These are phyloP conservation scores for Melocanna baccifera DNA, from an alignment of 176 grass and related monocot genomes.

Conservation along the genomic window DNA sequence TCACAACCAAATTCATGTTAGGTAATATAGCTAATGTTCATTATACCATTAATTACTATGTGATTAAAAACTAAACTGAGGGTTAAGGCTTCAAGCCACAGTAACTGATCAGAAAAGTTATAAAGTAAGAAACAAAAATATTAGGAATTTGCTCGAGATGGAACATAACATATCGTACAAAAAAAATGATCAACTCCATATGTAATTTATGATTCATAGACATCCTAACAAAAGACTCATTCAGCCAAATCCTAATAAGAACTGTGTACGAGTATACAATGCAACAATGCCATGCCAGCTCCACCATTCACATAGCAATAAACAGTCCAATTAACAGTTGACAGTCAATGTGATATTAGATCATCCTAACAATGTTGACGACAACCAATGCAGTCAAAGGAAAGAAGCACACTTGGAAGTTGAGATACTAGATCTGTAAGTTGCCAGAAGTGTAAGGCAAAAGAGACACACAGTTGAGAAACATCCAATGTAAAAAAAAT, in stretches of 20 bases:
- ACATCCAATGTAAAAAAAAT: background rate
- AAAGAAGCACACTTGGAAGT: background rate
- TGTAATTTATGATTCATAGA: slow-evolving; percentile 5
- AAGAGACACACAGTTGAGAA: background rate
- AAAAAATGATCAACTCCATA: background rate
- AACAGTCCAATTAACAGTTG: background rate
- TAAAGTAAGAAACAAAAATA: slow-evolving; percentile 1
- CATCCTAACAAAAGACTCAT: background rate
- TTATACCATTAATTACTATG: background rate
- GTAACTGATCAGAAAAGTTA: background rate
- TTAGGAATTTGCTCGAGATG: background rate
- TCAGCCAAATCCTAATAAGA: slow-evolving; percentile 4
- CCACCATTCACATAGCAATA: background rate
- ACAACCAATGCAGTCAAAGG: background rate
- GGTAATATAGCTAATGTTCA: background rate
- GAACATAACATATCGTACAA: background rate
- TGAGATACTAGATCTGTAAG: background rate
- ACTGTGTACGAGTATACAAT: background rate
- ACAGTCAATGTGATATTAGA: background rate
- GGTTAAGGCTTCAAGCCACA: slow-evolving; percentile 3
- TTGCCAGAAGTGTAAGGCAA: background rate
- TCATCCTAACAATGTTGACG: background rate
- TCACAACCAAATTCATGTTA: background rate
- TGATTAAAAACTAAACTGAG: background rate
- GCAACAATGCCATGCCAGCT: background rate